Percentiles rank a stretch among this genome's conserved stretches.
Evolutionary conservation across 2,329 filamentous ascomycete species (phyloP).

Genomic region (Aspergillus tubingensis): DNA sequence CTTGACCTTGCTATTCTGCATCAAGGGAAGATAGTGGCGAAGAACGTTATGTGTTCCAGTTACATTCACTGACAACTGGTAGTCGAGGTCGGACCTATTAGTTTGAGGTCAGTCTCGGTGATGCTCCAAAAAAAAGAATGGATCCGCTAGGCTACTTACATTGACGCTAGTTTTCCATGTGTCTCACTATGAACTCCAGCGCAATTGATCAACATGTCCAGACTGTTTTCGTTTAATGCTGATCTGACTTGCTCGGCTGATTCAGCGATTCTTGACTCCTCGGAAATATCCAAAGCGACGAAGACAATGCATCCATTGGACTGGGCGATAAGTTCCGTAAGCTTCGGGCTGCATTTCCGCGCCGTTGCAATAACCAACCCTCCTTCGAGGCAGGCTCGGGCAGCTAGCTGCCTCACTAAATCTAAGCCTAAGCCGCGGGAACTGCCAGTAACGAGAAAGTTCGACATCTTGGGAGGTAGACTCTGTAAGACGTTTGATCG

Average conservation of each 20-base stretch:
- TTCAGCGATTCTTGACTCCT: constrained; percentile 30
- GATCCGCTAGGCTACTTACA: background rate
- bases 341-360: constrained; percentile 10
- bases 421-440: constrained; percentile 32
- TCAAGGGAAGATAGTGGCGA: constrained; percentile 5
- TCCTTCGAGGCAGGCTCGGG: background rate
- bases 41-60: constrained; percentile 11
- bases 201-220: constrained; percentile 48
- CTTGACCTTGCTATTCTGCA: constrained; percentile 4
- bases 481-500: too few species aligned
- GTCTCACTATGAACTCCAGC: constrained; percentile 29
- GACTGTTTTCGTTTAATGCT: constrained; percentile 31
- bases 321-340: constrained; percentile 33
- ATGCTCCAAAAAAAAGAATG: too few species aligned
- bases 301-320: constrained; percentile 33
- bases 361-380: constrained; percentile 13
- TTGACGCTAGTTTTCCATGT: background rate
- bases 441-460: constrained; percentile 28
- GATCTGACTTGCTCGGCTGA: constrained; percentile 32
- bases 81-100: constrained; percentile 8
- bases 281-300: constrained; percentile 39
- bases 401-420: constrained; percentile 22
- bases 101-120: background rate
- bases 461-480: constrained; percentile 1
- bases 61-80: constrained; percentile 12